Percentiles rank a stretch among this genome's conserved stretches.
phyloP scores from a whole-genome alignment of 1,284 basidiomycete genomes.

The Rhodotorula glutinis region DNA sequence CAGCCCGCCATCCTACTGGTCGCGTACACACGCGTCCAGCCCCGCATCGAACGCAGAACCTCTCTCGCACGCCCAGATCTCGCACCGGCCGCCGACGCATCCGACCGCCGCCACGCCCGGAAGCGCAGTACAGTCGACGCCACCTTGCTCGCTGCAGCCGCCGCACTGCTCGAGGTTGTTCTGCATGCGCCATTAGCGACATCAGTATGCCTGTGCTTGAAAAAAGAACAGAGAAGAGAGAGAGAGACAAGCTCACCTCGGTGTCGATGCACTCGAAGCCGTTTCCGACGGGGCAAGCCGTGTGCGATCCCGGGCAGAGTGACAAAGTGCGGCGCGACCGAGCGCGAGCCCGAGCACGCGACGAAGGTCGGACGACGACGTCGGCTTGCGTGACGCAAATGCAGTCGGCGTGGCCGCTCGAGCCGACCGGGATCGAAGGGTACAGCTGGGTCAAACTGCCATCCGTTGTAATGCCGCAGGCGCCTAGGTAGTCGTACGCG shows the following conservation, averaged over 20 bases:
- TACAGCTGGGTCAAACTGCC: no score
- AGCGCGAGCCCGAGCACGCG: conserved; percentile 20
- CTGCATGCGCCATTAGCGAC: not conserved
- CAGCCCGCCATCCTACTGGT: no score
- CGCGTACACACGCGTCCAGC: not conserved
- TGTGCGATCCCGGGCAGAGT: conserved; percentile 20
- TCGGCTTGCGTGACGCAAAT: no score
- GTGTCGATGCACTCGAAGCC: conserved; percentile 36
- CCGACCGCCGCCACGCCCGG: conserved; percentile 23
- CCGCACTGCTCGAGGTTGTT: conserved; percentile 31
- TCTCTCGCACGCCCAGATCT: conserved; percentile 13
- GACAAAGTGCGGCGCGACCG: conserved; percentile 8
- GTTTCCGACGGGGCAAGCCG: conserved; percentile 16
- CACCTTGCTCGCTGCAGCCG: conserved; percentile 21
- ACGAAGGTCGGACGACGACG: not conserved
- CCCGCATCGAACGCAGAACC: conserved; percentile 1
- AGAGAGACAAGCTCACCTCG: not conserved
- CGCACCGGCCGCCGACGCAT: conserved; percentile 14
- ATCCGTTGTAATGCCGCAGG: no score
- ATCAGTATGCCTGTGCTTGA: no score
- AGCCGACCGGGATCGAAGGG: no score
- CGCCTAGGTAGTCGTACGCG: no score
- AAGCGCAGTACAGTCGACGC: conserved; percentile 40
- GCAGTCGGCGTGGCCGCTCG: no score
- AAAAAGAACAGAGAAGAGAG: no score